These are phyloP conservation scores for Goffeauzyma gilvescens DNA, from an alignment of 768 basidiomycete genomes.

Conservation along the genomic window DNA sequence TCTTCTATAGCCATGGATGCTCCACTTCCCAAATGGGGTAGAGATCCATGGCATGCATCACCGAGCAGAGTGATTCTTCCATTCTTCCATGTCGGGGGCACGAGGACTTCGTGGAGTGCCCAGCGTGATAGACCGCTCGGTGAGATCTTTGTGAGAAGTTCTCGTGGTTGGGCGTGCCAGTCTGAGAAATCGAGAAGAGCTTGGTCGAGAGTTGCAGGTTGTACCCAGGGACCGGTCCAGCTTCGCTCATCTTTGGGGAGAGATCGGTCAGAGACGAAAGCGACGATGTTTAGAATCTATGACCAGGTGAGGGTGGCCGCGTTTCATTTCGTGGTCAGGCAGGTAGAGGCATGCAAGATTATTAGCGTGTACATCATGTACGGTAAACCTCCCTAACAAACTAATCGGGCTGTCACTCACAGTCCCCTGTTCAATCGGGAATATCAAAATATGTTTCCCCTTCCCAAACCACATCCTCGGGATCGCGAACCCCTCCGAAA, in stretches of 20 bases:
- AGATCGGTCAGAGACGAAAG: slow-evolving; percentile 8
- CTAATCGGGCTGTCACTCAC: background rate
- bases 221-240: slow-evolving; percentile 7
- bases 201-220: slow-evolving; percentile 1
- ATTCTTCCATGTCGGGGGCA: slow-evolving; percentile 2
- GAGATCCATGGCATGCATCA: slow-evolving; percentile 4
- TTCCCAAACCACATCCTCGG: slow-evolving; percentile 9
- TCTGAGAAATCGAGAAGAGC: slow-evolving; percentile 5
- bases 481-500: background rate
- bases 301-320: too few species aligned
- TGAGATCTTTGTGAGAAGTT: slow-evolving; percentile 2
- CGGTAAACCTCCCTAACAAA: too few species aligned
- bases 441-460: slow-evolving; percentile 6
- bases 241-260: slow-evolving; percentile 5
- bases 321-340: too few species aligned
- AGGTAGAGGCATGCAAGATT: too few species aligned
- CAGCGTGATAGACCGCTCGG: slow-evolving; percentile 5
- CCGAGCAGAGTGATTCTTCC: slow-evolving; percentile 6
- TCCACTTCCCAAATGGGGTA: slow-evolving; percentile 7
- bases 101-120: slow-evolving; percentile 6
- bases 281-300: slow-evolving; percentile 7
- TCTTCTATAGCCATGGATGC: slow-evolving; percentile 9
- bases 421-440: slow-evolving; percentile 8
- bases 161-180: slow-evolving; percentile 3
- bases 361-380: too few species aligned